Evolutionary conservation across 768 basidiomycete species (phyloP).

Genomic region (Gloeostereum incarnatum): DNA sequence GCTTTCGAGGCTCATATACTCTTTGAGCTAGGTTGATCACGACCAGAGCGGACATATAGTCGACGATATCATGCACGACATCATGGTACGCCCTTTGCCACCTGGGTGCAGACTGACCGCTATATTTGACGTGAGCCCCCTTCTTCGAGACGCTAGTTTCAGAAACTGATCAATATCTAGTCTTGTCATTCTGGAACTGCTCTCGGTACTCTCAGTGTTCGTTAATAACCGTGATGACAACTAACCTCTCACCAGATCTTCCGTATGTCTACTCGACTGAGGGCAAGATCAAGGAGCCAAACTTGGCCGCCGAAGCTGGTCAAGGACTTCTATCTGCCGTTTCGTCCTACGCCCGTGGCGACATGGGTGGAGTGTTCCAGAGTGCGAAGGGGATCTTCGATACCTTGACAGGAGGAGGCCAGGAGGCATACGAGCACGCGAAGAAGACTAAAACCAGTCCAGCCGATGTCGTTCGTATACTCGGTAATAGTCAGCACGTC

Average conservation of each 20-base stretch:
- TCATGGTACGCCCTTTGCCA: slow-evolving; percentile 77
- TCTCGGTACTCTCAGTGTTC: slow-evolving; percentile 43
- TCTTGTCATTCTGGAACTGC: slow-evolving; percentile 89
- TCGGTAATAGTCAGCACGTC: not conserved
- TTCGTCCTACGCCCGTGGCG: slow-evolving; percentile 66
- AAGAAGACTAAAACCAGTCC: slow-evolving; percentile 63
- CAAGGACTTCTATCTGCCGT: slow-evolving; percentile 77
- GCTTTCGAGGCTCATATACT: not conserved
- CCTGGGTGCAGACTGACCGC: slow-evolving; percentile 83
- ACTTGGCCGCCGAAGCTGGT: slow-evolving; percentile 80
- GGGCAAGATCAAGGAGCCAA: slow-evolving; percentile 92
- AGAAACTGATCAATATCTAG: slow-evolving; percentile 23
- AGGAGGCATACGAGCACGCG: slow-evolving; percentile 54
- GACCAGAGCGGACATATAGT: too few relatives aligned
- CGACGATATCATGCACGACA: slow-evolving; percentile 57
- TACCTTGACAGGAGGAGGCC: slow-evolving; percentile 54
- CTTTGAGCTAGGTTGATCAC: not conserved
- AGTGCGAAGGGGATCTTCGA: slow-evolving; percentile 71
- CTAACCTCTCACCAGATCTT: slow-evolving; percentile 36
- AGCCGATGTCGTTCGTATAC: slow-evolving; percentile 73
- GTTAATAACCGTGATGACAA: not conserved
- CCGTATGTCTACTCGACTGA: slow-evolving; percentile 87
- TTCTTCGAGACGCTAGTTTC: too few relatives aligned
- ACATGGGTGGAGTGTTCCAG: slow-evolving; percentile 70
- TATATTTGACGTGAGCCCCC: slow-evolving; percentile 57